These are phyloP conservation scores for Pseudogymnoascus sp. DNA, from an alignment of 2,329 filamentous ascomycete species.

Conservation along the genomic window DNA sequence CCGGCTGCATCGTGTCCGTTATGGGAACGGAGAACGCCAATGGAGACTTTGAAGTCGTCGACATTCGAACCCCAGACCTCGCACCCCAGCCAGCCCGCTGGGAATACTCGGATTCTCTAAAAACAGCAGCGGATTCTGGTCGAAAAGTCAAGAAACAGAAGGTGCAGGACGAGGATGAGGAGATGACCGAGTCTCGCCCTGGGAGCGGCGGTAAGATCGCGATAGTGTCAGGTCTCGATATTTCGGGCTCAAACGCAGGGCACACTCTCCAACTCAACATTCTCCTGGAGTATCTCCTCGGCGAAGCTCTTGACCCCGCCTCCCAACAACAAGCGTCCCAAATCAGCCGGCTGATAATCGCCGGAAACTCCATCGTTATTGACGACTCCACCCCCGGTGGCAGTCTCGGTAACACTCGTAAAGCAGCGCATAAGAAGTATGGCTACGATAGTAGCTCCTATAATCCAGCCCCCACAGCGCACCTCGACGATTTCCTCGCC, in stretches of 20 bases:
- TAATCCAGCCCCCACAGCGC: conserved; percentile 74
- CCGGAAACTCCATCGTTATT: conserved; percentile 68
- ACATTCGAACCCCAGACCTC: conserved; percentile 80
- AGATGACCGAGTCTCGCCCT: conserved; percentile 46
- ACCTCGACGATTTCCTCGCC: conserved; percentile 74
- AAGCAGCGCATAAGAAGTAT: conserved; percentile 63
- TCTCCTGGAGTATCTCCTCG: conserved; percentile 77
- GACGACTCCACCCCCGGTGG: conserved; percentile 24
- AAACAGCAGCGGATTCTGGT: conserved; percentile 29
- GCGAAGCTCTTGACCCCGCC: conserved; percentile 58
- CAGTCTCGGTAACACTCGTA: conserved; percentile 27
- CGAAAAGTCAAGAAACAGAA: conserved; percentile 30
- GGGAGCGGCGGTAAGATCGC: conserved; percentile 53
- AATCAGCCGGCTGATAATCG: conserved; percentile 81
- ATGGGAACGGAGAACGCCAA: conserved; percentile 88
- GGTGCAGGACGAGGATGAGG: conserved; percentile 41
- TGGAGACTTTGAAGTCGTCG: conserved; percentile 87
- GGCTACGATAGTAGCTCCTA: conserved; percentile 87
- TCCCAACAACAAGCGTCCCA: conserved; percentile 51
- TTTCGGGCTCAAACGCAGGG: conserved; percentile 63
- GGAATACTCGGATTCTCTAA: conserved; percentile 50
- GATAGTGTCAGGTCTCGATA: conserved; percentile 78
- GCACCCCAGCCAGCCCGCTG: conserved; percentile 74
- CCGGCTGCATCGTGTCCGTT: conserved; percentile 87
- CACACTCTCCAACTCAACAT: conserved; percentile 69